Percentiles rank a stretch among this genome's conserved stretches.
Conservation (phyloP, 2,329 filamentous ascomycete genomes). For the Verticillium nubilum region DNA sequence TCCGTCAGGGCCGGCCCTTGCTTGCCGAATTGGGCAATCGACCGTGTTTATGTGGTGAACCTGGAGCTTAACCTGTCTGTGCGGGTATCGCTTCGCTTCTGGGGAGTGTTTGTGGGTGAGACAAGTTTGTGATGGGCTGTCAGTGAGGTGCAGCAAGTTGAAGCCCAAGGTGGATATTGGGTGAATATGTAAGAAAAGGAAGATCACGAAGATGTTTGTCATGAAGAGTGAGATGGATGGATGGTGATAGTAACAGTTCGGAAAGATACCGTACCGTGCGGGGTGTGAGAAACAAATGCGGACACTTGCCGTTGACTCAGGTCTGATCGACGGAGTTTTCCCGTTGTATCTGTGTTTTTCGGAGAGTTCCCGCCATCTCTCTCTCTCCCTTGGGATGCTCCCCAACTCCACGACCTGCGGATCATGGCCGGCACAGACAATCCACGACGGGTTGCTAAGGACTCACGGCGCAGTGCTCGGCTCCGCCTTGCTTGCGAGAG, state of each 20-base stretch:
- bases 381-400: neutral
- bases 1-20: neutral
- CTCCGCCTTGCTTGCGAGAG: slow-evolving; percentile 15
- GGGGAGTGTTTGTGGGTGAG: neutral
- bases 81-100: neutral
- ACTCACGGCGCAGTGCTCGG: slow-evolving; percentile 18
- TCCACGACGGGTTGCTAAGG: slow-evolving; percentile 10
- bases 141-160: no score
- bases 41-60: neutral
- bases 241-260: neutral
- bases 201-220: neutral
- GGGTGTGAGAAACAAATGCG: neutral
- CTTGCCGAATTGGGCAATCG: neutral
- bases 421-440: slow-evolving; percentile 6
- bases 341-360: neutral
- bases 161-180: neutral
- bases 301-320: neutral
- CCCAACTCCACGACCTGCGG: neutral
- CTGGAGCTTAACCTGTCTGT: neutral
- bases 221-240: neutral
- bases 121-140: no score
- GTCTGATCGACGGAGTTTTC: neutral
- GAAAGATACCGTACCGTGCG: neutral
- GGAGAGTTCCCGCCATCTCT: neutral
- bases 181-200: neutral